A percentile compares a stretch with the other conserved stretches of the same genome.
Conservation (phyloP, 2,329 filamentous ascomycete species). For the Westerdykella aurantiaca region DNA sequence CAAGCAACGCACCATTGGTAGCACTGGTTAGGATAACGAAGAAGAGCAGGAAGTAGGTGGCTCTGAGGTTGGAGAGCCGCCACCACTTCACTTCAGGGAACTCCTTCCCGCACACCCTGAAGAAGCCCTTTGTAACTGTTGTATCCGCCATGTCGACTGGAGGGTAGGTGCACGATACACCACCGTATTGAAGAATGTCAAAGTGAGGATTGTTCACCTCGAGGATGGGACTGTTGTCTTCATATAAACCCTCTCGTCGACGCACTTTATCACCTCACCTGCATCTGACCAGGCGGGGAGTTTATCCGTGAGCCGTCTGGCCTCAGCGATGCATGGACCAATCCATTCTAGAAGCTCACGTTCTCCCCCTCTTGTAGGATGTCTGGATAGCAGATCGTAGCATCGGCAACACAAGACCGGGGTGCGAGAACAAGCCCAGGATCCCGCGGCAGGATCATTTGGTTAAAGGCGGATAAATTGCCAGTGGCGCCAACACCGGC, state of each 20-base stretch:
- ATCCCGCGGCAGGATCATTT: slow-evolving; percentile 7
- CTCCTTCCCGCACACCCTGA: slow-evolving; percentile 13
- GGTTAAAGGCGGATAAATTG: slow-evolving; percentile 17
- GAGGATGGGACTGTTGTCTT: not conserved
- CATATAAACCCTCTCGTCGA: slow-evolving; percentile 6
- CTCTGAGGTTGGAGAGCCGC: slow-evolving; percentile 10
- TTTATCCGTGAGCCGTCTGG: slow-evolving; percentile 16
- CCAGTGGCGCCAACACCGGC: slow-evolving; percentile 1
- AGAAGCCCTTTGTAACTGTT: slow-evolving; percentile 11
- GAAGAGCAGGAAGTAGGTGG: slow-evolving; percentile 14
- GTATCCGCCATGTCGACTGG: slow-evolving; percentile 4
- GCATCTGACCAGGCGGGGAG: slow-evolving; percentile 1
- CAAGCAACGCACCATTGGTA: too few species aligned
- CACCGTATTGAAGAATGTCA: too few species aligned
- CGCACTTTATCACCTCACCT: not conserved
- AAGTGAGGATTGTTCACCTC: not conserved
- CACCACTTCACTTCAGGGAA: slow-evolving; percentile 15
- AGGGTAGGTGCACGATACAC: too few species aligned
- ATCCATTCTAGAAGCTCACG: slow-evolving; percentile 13
- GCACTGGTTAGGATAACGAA: slow-evolving; percentile 16
- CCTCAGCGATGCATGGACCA: slow-evolving; percentile 5
- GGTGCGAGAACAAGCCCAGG: slow-evolving; percentile 5
- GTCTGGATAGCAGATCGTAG: slow-evolving; percentile 8
- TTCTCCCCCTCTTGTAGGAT: slow-evolving; percentile 2
- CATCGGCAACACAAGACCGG: slow-evolving; percentile 3